Evolutionary conservation across 2,329 filamentous ascomycete species (phyloP).

Genomic region (Colletotrichum tropicicola): DNA sequence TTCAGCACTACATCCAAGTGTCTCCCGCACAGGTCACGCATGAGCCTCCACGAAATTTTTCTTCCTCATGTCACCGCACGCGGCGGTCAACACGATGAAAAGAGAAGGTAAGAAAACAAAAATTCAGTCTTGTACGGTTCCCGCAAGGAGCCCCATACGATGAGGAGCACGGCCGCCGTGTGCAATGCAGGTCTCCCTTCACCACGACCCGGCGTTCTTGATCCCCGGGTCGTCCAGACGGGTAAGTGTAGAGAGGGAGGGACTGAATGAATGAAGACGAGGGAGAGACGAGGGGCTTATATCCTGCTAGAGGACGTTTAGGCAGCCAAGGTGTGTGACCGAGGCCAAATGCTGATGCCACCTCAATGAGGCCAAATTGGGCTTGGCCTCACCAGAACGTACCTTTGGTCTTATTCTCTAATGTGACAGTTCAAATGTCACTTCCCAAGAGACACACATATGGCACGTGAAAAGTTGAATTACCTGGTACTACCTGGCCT

Average conservation of each 20-base stretch:
- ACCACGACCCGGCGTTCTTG: slow-evolving; percentile 14
- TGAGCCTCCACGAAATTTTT: neutral
- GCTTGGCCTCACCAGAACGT: neutral
- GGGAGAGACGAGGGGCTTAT: neutral
- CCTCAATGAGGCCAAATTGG: neutral
- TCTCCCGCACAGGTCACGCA: too few species aligned
- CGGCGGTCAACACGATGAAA: neutral
- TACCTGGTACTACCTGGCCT: slow-evolving; percentile 26
- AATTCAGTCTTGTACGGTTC: slow-evolving; percentile 1
- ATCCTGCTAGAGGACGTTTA: too few species aligned
- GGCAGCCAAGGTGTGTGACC: too few species aligned
- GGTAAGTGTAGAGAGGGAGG: slow-evolving; percentile 13
- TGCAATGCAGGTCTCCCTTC: slow-evolving; percentile 18
- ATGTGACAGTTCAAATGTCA: too few species aligned
- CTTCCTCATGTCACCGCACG: slow-evolving; percentile 7
- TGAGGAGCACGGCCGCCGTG: slow-evolving; percentile 14
- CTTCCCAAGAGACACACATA: neutral
- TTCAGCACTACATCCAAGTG: too few species aligned
- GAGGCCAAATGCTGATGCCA: neutral
- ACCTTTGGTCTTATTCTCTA: neutral
- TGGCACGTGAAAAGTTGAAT: slow-evolving; percentile 19
- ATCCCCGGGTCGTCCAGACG: slow-evolving; percentile 14
- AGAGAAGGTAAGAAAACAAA: neutral
- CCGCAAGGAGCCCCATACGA: slow-evolving; percentile 1
- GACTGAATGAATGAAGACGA: neutral